phyloP scores from a whole-genome alignment of 1,284 basidiomycete genomes.

The Omphalotus olearius region DNA sequence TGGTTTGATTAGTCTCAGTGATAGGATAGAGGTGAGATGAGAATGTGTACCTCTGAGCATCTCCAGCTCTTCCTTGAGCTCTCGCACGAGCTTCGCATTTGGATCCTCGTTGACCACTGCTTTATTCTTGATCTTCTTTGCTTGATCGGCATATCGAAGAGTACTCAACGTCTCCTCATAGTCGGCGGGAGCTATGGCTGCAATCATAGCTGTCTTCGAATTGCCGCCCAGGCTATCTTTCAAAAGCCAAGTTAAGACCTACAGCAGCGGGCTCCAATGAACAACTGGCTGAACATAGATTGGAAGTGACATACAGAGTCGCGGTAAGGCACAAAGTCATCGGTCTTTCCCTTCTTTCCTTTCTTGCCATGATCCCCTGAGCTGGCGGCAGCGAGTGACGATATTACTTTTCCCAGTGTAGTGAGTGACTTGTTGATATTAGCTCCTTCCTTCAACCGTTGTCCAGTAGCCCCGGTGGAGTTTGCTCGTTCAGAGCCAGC shows the following conservation, averaged over 20 bases:
- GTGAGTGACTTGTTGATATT: constrained; percentile 99
- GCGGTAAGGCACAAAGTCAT: constrained; percentile 91
- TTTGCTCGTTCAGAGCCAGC: constrained; percentile 98
- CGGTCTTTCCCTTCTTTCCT: constrained; percentile 80
- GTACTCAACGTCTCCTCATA: constrained; percentile 98
- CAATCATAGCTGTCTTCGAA: constrained; percentile 97
- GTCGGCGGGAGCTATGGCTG: constrained; percentile 95
- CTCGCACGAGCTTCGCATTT: constrained; percentile 96
- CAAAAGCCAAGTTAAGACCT: constrained; percentile 95
- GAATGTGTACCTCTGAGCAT: constrained; percentile 64
- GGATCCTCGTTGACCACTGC: constrained; percentile 99
- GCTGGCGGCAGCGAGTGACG: constrained; percentile 81
- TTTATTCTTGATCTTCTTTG: constrained; percentile 99
- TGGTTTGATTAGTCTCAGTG: constrained; percentile 7
- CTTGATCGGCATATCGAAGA: constrained; percentile 94
- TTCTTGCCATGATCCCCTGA: constrained; percentile 56
- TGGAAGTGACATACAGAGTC: constrained; percentile 68
- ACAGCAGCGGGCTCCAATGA: constrained; percentile 12
- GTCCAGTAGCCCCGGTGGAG: constrained; percentile 94
- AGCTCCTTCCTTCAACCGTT: constrained; percentile 91
- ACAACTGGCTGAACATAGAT: background rate
- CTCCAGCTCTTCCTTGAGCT: constrained; percentile 97
- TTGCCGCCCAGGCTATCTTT: constrained; percentile 97
- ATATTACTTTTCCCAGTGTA: constrained; percentile 96
- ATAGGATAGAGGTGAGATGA: constrained; percentile 4